Conservation (phyloP, 2,329 filamentous ascomycete genomes). For the Verticillium isaacii region DNA sequence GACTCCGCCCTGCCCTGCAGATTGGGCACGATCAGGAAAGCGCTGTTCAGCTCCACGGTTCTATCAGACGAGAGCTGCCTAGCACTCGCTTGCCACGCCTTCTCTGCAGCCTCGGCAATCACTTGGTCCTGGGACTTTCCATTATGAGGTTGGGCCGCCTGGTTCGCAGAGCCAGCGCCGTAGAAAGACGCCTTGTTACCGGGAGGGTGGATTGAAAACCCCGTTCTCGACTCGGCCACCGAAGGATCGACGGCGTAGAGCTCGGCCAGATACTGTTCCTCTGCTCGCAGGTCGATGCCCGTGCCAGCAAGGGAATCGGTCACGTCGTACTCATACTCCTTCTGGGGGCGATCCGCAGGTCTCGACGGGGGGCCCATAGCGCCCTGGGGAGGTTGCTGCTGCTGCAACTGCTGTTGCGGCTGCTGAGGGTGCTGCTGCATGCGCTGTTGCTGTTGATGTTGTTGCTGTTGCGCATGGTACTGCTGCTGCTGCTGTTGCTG, state of each 20-base stretch:
- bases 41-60: conserved; percentile 67
- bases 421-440: not conserved
- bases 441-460: not conserved
- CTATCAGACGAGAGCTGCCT: conserved; percentile 54
- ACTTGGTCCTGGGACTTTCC: conserved; percentile 56
- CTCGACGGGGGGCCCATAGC: conserved; percentile 57
- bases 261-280: conserved; percentile 75
- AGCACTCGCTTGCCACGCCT: conserved; percentile 62
- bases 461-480: conserved; percentile 3
- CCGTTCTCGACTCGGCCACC: conserved; percentile 41
- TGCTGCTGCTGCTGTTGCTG: conserved; percentile 2
- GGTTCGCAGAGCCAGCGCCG: conserved; percentile 61
- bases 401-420: conserved; percentile 2
- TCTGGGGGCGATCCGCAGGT: conserved; percentile 57
- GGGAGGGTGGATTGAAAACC: conserved; percentile 51
- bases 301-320: conserved; percentile 81
- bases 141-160: conserved; percentile 44
- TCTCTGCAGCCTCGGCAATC: conserved; percentile 59
- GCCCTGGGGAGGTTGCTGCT: conserved; percentile 24
- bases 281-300: conserved; percentile 80
- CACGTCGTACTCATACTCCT: conserved; percentile 64
- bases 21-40: conserved; percentile 65
- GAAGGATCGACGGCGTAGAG: conserved; percentile 49
- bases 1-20: conserved; percentile 54
- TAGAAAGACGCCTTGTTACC: conserved; percentile 56